Percentiles rank a stretch among this genome's conserved stretches.
Conservation (phyloP, 176 grass and related monocot species). For the Avena sativa region DNA sequence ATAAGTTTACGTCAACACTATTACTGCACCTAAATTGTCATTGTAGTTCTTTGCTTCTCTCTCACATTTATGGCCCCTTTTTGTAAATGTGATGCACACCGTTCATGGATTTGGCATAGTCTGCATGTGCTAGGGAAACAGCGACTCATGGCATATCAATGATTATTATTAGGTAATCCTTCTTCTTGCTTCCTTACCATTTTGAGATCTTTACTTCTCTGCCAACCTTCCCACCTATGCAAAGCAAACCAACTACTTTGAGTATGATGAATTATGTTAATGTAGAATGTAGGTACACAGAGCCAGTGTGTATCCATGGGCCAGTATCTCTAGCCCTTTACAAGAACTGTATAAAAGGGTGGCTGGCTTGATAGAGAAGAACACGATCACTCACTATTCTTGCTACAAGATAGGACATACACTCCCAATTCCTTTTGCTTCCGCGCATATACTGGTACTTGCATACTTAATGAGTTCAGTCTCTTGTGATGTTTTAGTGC, state of each 20-base stretch:
- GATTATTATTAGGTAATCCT: neutral
- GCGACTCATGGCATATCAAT: neutral
- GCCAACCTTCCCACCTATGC: slow-evolving; percentile 2
- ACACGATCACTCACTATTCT: slow-evolving; percentile 17
- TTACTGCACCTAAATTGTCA: slow-evolving; percentile 26
- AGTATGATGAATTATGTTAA: neutral
- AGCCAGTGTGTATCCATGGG: neutral
- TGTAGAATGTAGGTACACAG: slow-evolving; percentile 21
- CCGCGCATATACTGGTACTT: slow-evolving; percentile 19
- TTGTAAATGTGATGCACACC: neutral
- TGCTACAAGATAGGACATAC: slow-evolving; percentile 17
- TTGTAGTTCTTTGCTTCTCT: slow-evolving; percentile 12
- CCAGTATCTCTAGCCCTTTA: neutral
- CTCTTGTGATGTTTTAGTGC: slow-evolving; percentile 22
- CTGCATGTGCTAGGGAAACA: neutral
- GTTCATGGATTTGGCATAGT: neutral
- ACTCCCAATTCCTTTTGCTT: slow-evolving; percentile 23
- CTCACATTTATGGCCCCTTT: slow-evolving; percentile 26
- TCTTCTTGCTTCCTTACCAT: slow-evolving; percentile 16
- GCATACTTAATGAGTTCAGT: neutral
- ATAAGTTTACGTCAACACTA: slow-evolving; percentile 43
- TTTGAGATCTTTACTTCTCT: slow-evolving; percentile 14
- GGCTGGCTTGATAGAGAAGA: slow-evolving; percentile 11
- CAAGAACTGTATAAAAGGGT: slow-evolving; percentile 25
- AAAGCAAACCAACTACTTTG: neutral